Evolutionary conservation across 352 stramenopile genomes (phyloP).

Genomic region (Globisporangium nagaii): DNA sequence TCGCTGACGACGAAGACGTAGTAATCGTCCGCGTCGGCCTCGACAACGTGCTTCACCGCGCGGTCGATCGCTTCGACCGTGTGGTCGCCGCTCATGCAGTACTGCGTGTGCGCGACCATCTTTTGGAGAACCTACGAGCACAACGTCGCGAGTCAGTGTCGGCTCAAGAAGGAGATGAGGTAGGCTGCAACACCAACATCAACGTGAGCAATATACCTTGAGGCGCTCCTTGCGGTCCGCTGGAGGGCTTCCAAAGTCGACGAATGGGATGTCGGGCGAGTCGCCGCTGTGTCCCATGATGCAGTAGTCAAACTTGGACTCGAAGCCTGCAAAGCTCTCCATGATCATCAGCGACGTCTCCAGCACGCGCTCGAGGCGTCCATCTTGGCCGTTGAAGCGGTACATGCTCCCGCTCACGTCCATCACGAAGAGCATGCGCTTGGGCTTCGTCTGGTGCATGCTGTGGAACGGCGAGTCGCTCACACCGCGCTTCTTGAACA

Average conservation of each 20-base stretch:
- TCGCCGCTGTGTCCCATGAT: constrained; percentile 93
- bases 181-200: no score
- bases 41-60: constrained; percentile 64
- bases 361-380: constrained; percentile 89
- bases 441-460: constrained; percentile 39
- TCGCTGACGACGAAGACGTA: constrained; percentile 94
- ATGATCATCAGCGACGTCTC: constrained; percentile 96
- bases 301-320: constrained; percentile 87
- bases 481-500: constrained; percentile 91
- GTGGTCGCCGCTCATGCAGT: constrained; percentile 91
- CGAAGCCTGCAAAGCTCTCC: constrained; percentile 89
- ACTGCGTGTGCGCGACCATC: constrained; percentile 94
- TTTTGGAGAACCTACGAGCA: constrained; percentile 68
- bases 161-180: not conserved
- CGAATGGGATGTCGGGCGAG: constrained; percentile 84
- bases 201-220: constrained; percentile 33
- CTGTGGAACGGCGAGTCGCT: constrained; percentile 50
- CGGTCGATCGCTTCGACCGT: constrained; percentile 90
- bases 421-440: constrained; percentile 90
- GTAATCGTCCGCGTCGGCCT: constrained; percentile 63
- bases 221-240: constrained; percentile 87
- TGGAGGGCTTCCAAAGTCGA: constrained; percentile 82
- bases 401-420: constrained; percentile 91
- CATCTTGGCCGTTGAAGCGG: constrained; percentile 92
- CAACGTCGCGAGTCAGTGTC: not conserved